phyloP scores from a whole-genome alignment of 805 yeast genomes.

The Blastobotrys peoriensis region DNA sequence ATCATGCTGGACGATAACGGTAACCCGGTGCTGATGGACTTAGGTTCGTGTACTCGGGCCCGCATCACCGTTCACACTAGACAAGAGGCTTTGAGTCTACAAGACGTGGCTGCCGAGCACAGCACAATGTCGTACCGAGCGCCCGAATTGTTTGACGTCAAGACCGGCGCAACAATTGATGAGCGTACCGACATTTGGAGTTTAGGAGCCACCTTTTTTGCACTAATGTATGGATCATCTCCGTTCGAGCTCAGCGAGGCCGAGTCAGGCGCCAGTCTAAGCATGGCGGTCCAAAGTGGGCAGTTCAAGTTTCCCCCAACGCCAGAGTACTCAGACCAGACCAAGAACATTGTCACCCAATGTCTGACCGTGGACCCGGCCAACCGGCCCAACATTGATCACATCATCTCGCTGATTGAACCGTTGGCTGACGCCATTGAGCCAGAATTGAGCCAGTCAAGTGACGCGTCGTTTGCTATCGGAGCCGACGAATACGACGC shows the following conservation, averaged over 20 bases:
- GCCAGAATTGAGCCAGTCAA: no score
- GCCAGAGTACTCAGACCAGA: constrained; percentile 47
- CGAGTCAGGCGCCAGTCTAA: constrained; percentile 75
- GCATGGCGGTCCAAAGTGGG: constrained; percentile 67
- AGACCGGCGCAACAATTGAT: constrained; percentile 55
- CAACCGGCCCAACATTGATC: constrained; percentile 57
- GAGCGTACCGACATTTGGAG: constrained; percentile 90
- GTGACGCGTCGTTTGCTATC: not conserved
- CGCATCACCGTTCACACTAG: constrained; percentile 48
- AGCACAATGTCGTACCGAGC: constrained; percentile 85
- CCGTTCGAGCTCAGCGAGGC: constrained; percentile 85
- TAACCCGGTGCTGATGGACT: constrained; percentile 71
- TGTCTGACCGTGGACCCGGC: constrained; percentile 62
- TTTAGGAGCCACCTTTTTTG: constrained; percentile 75
- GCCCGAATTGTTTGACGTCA: constrained; percentile 80
- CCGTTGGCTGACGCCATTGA: no score
- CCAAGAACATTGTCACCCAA: constrained; percentile 48
- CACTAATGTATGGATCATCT: constrained; percentile 68
- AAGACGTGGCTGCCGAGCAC: constrained; percentile 77
- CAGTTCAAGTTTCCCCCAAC: constrained; percentile 51
- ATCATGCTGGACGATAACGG: constrained; percentile 76
- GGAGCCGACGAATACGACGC: not conserved
- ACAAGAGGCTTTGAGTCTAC: constrained; percentile 66
- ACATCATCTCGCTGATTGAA: constrained; percentile 2
- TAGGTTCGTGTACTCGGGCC: constrained; percentile 74